phyloP scores from a whole-genome alignment of 2,329 filamentous ascomycete species.

The Aspergillus hiratsukae region DNA sequence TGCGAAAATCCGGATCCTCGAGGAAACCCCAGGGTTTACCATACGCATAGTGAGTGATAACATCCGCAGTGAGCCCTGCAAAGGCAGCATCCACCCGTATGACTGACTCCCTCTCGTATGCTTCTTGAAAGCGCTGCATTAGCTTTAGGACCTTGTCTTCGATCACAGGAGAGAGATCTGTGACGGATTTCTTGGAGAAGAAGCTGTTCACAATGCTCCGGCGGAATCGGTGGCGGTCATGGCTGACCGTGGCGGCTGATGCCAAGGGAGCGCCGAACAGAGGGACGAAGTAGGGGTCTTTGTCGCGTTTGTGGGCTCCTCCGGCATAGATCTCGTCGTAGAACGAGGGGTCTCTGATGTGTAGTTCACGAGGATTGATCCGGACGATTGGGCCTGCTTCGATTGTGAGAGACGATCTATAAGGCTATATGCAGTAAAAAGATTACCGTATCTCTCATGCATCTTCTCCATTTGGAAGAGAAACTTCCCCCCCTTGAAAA shows the following conservation, averaged over 20 bases:
- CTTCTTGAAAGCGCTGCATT: constrained; percentile 9
- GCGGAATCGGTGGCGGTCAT: constrained; percentile 40
- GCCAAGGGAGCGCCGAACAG: constrained; percentile 11
- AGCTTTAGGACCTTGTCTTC: constrained; percentile 21
- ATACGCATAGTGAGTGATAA: constrained; percentile 37
- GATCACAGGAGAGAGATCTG: constrained; percentile 33
- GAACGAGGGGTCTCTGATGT: constrained; percentile 31
- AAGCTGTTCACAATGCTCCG: constrained; percentile 40
- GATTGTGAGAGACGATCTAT: background rate
- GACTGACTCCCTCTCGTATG: background rate
- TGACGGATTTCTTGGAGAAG: constrained; percentile 41
- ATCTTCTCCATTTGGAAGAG: constrained; percentile 19
- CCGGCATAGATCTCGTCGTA: constrained; percentile 30
- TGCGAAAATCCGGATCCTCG: constrained; percentile 21
- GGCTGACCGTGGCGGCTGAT: constrained; percentile 31
- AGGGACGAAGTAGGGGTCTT: constrained; percentile 13
- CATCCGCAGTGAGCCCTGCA: constrained; percentile 29
- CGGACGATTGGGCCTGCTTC: constrained; percentile 32
- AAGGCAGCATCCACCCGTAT: constrained; percentile 17
- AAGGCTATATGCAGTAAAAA: too few species aligned
- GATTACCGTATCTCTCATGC: constrained; percentile 25
- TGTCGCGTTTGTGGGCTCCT: constrained; percentile 18
- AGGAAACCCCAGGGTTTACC: constrained; percentile 31
- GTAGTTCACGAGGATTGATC: constrained; percentile 34
- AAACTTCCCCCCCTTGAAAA: constrained; percentile 18